Base-by-base conservation (phyloP, 2,329 filamentous ascomycete genomes). In the Fusarium udum region DNA sequence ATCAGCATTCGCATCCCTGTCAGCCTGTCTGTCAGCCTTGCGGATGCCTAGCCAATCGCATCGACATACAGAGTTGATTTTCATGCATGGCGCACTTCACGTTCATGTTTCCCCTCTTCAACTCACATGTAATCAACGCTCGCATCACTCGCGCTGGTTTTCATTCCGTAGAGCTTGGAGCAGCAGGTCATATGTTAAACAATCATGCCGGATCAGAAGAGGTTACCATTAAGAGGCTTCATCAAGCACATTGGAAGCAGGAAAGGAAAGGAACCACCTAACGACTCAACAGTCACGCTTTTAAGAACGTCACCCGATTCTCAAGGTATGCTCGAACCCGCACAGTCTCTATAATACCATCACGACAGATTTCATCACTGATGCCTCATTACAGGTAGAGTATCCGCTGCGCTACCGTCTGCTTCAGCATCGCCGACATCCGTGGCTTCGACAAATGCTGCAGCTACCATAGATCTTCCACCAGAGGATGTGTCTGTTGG, bases 351-450 rank as follows among this genome's bases (percentile, higher is more conserved):
- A 14, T 24, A 10, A 13, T 14, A 51, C 8, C 7, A 28, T 28
- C 26, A 34, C 12, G 1, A 10, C 3, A 16, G 9, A 14, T 8
- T 4, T 4, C 8, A 18, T 13, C 16, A 20, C 31, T 52, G 9
- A 36, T 14, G 5, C 16, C 8, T 15, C 16, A 26, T 20, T 0
- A 6, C 18, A 36, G 32, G 6, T 4, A 15, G 4, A 11, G 6
- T 26, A 15, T 9, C 49, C 3, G 18, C 16, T 52, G 6, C 3
- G 4, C 36, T 22, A 13, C 12, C 6, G 7, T 7, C 31, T 24
- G 3, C 16, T 20, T 10, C 22, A 24, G 7, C 7, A 24, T 26
- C 31, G 3, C 26, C 11, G 1, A 14, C 3, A 3, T 15, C n/a
- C 12, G 22, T 15, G 8, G 4, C 49, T 26, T 15, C n/a, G 6